Evolutionary conservation across 768 basidiomycete species (phyloP), one percentile per base, ranked within the genome.

Genomic region (Serendipita sp.): DNA sequence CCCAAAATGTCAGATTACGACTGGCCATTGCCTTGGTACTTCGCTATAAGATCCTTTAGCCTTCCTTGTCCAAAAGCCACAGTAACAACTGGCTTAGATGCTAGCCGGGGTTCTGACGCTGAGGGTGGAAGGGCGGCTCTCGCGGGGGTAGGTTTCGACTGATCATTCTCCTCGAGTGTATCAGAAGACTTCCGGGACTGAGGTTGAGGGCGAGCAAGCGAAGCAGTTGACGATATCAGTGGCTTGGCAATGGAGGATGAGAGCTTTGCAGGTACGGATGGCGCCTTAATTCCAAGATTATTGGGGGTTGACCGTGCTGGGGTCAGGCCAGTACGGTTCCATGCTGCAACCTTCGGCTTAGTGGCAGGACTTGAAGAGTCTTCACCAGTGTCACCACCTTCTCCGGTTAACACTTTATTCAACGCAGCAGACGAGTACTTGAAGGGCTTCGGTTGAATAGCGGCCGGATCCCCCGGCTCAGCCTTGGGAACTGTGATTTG

Each of bases 41-140:
- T 86, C 79, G 83, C 85, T 70, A 90, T 90, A 65, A 90, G 74
- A 72, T 88, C 87, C 62, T 86, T 75, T 66, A 90, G 72, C 64
- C 84, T 76, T 14, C 87, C 86, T 71, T 89, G 84, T 14, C 88
- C 88, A 73, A 89, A 88, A 9, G 81, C 84, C 63, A 85, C 42
- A 86, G 84, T 28, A 1, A 74, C 74, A 38, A 67, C 64, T 66
- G 44, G 42, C 61, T 45, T 60, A 3, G 62, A 51, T 28, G 60
- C 64, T 2, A 62, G 51, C n/a, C 61, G 42, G 3, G 60, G 31
- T 16, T 62, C 60, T 16, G 61, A 45, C n/a, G 56, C 66, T 4
- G 58, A 61, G 9, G 62, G 14, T 43, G 62, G 33, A 34, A 61
- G 2, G 64, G 64, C 14, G 64, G 56, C 48, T 60, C 64, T 58